Base-by-base conservation (phyloP, 1,284 basidiomycete genomes). In the Stygiomarasmius scandens region DNA sequence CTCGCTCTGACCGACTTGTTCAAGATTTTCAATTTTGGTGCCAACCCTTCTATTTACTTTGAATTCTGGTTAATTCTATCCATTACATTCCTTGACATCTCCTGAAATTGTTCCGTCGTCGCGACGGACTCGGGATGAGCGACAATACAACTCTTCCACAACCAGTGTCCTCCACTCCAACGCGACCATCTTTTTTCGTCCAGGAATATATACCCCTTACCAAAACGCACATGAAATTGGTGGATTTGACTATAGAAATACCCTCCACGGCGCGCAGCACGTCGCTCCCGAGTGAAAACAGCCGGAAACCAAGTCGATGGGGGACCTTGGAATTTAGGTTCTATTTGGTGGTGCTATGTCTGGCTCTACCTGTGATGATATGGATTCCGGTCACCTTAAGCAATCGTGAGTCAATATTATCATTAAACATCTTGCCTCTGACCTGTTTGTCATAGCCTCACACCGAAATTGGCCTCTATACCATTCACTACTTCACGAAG, bases 341-440 rank as follows among this genome's bases (percentile, higher is more conserved):
- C 52, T 98, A 98, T 75, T 86, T 80, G 59, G 61, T 87, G 24
- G 77, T 88, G 1, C 85, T 89, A 38, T 69, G 76, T 14, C 52
- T 90, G 22, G 86, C 83, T 12, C 73, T 98, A 10, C 89, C 92
- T 0, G 67, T 87, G 55, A 93, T 98, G 90, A 75, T 85, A 3
- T 94, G 87, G 81, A 80, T 92, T 61, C 93, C 95, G 0, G 79
- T 92, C 25, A 74, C 76, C n/a, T 70, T 97, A 55, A 96, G 95
- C 67, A 79, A 76, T 55, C 66, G 94, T 93, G 73, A 73, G 89
- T 81, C 23, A 43, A 45, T 45, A 36, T 47, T 22, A 43, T 44
- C 27, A 59, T 49, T 58, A 48, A 25, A 38, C 43, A 45, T 53
- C 38, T 56, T 56, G 38, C 6, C 12, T 32, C 27, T 52, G 16